A percentile compares a stretch with the other conserved stretches of the same genome.
These are phyloP conservation scores for Blastobotrys elegans DNA, from an alignment of 1,139 yeast species.

Conservation along the genomic window DNA sequence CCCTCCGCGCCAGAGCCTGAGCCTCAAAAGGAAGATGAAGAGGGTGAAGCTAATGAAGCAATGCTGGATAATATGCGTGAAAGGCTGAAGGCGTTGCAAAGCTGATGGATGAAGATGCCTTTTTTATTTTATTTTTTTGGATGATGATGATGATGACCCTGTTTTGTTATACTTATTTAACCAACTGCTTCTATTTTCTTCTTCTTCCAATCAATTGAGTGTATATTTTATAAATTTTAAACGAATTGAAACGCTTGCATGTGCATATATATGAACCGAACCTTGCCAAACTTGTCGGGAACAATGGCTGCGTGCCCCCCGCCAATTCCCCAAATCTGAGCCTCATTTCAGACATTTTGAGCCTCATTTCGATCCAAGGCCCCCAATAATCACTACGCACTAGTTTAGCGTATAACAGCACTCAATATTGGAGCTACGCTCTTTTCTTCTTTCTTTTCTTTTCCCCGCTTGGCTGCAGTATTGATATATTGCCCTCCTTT, in stretches of 20 bases:
- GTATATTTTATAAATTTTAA: no score
- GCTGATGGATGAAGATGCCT: no score
- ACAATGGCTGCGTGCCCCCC: no score
- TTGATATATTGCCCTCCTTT: neutral
- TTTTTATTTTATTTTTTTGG: no score
- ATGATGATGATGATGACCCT: no score
- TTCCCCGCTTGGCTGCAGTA: neutral
- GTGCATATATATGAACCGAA: no score
- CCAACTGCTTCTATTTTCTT: no score
- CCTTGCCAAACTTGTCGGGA: no score
- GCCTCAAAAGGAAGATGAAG: slow-evolving; percentile 45
- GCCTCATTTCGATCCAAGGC: slow-evolving; percentile 8
- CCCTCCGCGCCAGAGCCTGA: slow-evolving; percentile 42
- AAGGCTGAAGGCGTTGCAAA: slow-evolving; percentile 75
- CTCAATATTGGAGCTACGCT: neutral
- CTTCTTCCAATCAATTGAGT: no score
- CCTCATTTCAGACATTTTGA: neutral
- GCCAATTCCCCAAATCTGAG: no score
- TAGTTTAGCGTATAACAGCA: neutral
- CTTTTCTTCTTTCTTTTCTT: neutral
- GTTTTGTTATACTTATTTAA: no score
- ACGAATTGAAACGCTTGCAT: no score
- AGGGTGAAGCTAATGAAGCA: slow-evolving; percentile 59
- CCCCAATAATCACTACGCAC: neutral
- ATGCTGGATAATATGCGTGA: slow-evolving; percentile 85